These are phyloP conservation scores for fission yeast (Schizosaccharomyces pombe) DNA, from an alignment of 805 yeast species.

Conservation along the genomic window DNA sequence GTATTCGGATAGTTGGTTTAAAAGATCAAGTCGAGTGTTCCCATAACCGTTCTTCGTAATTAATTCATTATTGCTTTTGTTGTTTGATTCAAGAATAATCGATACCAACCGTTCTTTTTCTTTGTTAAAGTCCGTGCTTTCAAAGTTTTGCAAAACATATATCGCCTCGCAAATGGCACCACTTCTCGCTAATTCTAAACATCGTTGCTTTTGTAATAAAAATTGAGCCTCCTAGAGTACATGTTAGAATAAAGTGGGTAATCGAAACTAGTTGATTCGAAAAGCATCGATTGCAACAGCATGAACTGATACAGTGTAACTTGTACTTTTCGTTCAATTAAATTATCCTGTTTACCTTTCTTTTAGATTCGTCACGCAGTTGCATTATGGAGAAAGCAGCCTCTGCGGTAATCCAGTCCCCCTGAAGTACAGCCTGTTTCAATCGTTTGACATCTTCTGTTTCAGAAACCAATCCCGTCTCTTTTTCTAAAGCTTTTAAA, in stretches of 20 bases:
- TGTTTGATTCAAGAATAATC: not conserved
- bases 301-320: too few relatives aligned
- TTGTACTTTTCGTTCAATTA: not conserved
- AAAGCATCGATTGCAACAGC: too few relatives aligned
- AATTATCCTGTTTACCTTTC: slow-evolving; percentile 4
- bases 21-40: not conserved
- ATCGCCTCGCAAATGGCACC: slow-evolving; percentile 18
- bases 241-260: too few relatives aligned
- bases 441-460: slow-evolving; percentile 22
- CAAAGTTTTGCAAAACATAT: slow-evolving; percentile 9
- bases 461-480: slow-evolving; percentile 18
- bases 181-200: slow-evolving; percentile 21
- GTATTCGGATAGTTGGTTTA: slow-evolving; percentile 9
- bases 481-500: slow-evolving; percentile 20
- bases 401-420: slow-evolving; percentile 22
- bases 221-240: slow-evolving; percentile 13
- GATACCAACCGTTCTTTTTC: not conserved
- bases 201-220: slow-evolving; percentile 20
- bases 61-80: not conserved
- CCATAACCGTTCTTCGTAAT: not conserved
- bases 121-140: not conserved
- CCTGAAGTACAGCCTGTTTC: slow-evolving; percentile 19
- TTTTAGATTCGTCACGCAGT: slow-evolving; percentile 11
- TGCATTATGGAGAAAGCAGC: slow-evolving; percentile 13
- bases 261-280: too few relatives aligned